A percentile compares a stretch with the other conserved stretches of the same genome.
These are phyloP conservation scores for Ophiostoma pallidulum DNA, from an alignment of 2,329 filamentous ascomycete species.

Conservation along the genomic window DNA sequence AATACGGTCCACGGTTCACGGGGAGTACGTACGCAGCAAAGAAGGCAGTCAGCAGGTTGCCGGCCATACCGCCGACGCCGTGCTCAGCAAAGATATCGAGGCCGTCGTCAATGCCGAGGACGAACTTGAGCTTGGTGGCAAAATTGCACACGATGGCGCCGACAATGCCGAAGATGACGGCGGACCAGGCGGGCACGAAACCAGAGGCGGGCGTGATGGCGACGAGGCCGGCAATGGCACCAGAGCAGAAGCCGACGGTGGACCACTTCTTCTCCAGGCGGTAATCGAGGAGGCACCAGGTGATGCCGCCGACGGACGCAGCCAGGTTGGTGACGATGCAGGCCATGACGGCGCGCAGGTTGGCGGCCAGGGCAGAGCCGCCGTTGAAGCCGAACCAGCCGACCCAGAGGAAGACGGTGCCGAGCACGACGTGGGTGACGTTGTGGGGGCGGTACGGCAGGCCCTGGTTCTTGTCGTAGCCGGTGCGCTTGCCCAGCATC, in stretches of 20 bases:
- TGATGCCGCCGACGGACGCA: constrained; percentile 75
- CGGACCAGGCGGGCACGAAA: constrained; percentile 76
- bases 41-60: constrained; percentile 70
- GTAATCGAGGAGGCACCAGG: constrained; percentile 85
- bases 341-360: constrained; percentile 78
- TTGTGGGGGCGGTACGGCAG: constrained; percentile 90
- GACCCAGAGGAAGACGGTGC: constrained; percentile 89
- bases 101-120: constrained; percentile 71
- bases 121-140: constrained; percentile 82
- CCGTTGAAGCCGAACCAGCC: constrained; percentile 96
- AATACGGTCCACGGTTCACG: too few species aligned
- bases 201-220: constrained; percentile 81
- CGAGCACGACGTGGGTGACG: constrained; percentile 83
- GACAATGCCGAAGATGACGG: constrained; percentile 67
- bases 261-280: constrained; percentile 86
- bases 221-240: constrained; percentile 78
- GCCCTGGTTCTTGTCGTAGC: constrained; percentile 70
- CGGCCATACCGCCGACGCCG: constrained; percentile 66
- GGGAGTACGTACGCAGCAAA: constrained; percentile 53
- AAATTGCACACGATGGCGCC: constrained; percentile 78
- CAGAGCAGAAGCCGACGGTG: constrained; percentile 86
- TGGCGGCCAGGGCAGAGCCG: constrained; percentile 70
- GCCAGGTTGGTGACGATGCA: constrained; percentile 78
- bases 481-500: constrained; percentile 78
- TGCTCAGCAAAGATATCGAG: constrained; percentile 85